A percentile compares a stretch with the other conserved stretches of the same genome.
Evolutionary conservation across 108 stramenopile genomes (phyloP).

Genomic region (Bacterosira constricta): DNA sequence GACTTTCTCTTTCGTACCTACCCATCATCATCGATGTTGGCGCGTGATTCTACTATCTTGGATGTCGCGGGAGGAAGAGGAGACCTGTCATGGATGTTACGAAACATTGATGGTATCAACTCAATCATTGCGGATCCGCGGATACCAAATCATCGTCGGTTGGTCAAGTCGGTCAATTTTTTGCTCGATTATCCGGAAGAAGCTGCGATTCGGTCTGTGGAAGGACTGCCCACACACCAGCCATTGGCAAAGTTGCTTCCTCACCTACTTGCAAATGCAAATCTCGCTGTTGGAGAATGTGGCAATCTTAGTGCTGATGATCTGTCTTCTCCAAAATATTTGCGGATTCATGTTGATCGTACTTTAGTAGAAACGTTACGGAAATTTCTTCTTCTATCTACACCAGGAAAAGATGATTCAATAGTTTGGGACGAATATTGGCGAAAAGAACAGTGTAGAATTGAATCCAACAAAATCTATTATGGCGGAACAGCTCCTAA

Average conservation of each 20-base stretch:
- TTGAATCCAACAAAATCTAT: slow-evolving; percentile 17
- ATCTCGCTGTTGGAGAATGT: background rate
- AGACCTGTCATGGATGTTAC: slow-evolving; percentile 72
- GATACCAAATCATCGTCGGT: slow-evolving; percentile 40
- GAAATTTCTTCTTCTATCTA: background rate
- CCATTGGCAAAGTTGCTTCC: slow-evolving; percentile 59
- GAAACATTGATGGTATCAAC: slow-evolving; percentile 59
- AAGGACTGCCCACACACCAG: slow-evolving; percentile 57
- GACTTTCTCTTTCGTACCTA: slow-evolving; percentile 59
- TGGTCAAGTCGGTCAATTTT: slow-evolving; percentile 57
- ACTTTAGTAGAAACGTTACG: slow-evolving; percentile 51
- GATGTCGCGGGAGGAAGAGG: slow-evolving; percentile 91
- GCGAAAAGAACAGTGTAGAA: slow-evolving; percentile 14
- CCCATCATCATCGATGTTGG: slow-evolving; percentile 3
- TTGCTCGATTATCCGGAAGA: slow-evolving; percentile 64
- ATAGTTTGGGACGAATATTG: slow-evolving; percentile 46
- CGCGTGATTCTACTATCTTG: slow-evolving; percentile 39
- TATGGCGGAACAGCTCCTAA: slow-evolving; percentile 39
- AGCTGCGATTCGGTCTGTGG: slow-evolving; percentile 52
- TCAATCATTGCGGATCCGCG: slow-evolving; percentile 81
- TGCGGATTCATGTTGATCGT: slow-evolving; percentile 59
- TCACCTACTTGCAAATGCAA: background rate
- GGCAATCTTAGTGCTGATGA: background rate
- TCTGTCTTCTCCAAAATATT: slow-evolving; percentile 35
- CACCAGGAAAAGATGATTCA: slow-evolving; percentile 10